A percentile compares a stretch with the other conserved stretches of the same genome.
phyloP scores from a whole-genome alignment of 345 rosid genomes.

The Acer campestre region DNA sequence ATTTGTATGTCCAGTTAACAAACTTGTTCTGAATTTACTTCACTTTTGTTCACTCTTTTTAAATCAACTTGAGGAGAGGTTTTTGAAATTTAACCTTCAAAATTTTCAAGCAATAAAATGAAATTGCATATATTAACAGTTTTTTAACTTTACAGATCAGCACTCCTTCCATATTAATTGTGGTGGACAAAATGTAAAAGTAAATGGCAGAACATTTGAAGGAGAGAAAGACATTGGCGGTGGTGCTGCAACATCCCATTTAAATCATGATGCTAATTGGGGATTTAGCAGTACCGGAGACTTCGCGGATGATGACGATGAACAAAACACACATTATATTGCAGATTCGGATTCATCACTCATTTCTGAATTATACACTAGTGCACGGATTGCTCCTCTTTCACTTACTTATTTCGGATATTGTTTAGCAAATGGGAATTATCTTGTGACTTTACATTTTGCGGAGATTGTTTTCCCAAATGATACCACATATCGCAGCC shows the following conservation, averaged over 20 bases:
- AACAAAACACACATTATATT: constrained; percentile 12
- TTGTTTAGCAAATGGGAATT: constrained; percentile 47
- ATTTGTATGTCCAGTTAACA: neutral
- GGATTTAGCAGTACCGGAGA: constrained; percentile 53
- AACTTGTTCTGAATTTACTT: neutral
- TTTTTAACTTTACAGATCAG: constrained; percentile 30
- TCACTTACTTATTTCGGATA: constrained; percentile 47
- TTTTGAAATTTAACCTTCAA: neutral
- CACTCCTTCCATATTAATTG: constrained; percentile 39
- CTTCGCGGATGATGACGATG: constrained; percentile 37
- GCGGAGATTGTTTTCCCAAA: constrained; percentile 40
- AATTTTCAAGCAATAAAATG: too few relatives aligned
- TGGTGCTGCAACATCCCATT: constrained; percentile 31
- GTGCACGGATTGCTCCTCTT: constrained; percentile 42
- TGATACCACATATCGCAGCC: constrained; percentile 33
- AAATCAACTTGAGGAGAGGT: neutral
- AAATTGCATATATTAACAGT: neutral
- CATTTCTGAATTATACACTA: constrained; percentile 29
- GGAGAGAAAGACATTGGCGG: constrained; percentile 34
- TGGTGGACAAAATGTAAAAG: constrained; percentile 40
- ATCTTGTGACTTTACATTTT: constrained; percentile 42
- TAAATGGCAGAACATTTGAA: constrained; percentile 25
- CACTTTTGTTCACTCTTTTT: neutral
- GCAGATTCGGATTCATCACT: constrained; percentile 16
- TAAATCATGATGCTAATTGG: constrained; percentile 26